Conservation (phyloP, 768 basidiomycete species). For the Mycena floridula region DNA sequence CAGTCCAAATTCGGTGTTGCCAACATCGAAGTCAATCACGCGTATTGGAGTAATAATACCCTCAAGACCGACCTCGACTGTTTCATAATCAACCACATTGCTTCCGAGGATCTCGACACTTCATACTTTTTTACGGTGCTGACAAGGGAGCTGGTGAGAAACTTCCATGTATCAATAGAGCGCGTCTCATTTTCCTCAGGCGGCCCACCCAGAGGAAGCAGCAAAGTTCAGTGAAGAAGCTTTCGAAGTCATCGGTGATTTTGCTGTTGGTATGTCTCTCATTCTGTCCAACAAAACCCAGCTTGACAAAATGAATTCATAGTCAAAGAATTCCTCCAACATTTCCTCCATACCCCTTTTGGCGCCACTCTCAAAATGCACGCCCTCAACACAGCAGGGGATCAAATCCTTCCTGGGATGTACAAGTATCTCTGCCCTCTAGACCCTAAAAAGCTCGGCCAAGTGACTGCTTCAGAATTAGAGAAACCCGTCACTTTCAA, state of each 20-base stretch:
- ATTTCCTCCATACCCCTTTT: constrained; percentile 4
- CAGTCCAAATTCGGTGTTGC: background rate
- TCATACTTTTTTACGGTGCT: background rate
- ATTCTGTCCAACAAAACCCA: too few species aligned
- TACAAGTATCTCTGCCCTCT: too few species aligned
- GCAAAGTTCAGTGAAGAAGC: constrained; percentile 9
- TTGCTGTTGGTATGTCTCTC: constrained; percentile 2
- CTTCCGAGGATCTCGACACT: background rate
- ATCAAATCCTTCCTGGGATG: too few species aligned
- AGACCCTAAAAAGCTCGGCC: too few species aligned
- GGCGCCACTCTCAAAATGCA: constrained; percentile 2
- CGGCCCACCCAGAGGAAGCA: constrained; percentile 7
- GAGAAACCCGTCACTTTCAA: too few species aligned
- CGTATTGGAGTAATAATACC: background rate
- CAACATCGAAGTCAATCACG: constrained; percentile 4
- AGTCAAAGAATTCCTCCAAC: constrained; percentile 5
- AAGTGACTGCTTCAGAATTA: too few species aligned
- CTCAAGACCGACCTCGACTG: background rate
- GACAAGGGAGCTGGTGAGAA: background rate
- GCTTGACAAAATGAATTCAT: too few species aligned
- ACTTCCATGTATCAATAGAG: background rate
- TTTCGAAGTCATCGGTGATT: constrained; percentile 7
- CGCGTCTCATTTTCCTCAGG: constrained; percentile 1
- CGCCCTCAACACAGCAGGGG: background rate
- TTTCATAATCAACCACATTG: background rate